Evolutionary conservation across 306 rosid species (phyloP).

Genomic region (Trifolium repens): DNA sequence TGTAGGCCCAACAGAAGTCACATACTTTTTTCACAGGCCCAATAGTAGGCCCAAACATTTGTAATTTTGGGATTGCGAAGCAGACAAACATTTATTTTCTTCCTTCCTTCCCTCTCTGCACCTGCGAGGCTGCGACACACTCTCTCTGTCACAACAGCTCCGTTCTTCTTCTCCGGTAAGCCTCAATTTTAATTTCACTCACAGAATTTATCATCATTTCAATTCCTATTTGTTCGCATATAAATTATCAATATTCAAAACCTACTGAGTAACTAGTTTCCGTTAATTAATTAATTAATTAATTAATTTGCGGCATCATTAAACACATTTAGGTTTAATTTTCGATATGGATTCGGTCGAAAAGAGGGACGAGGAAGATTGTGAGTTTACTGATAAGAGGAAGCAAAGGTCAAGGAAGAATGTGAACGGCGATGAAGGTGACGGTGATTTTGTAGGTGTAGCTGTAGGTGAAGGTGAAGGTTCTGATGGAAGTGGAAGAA

Average conservation of each 20-base stretch:
- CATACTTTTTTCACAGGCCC: too few species aligned
- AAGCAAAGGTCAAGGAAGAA: slow-evolving; percentile 77
- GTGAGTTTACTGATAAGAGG: slow-evolving; percentile 77
- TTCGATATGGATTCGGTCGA: slow-evolving; percentile 43
- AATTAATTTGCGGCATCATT: background rate
- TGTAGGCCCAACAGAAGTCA: too few species aligned
- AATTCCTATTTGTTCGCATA: background rate
- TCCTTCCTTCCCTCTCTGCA: slow-evolving; percentile 22
- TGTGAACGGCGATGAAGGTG: slow-evolving; percentile 56
- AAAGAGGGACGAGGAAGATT: slow-evolving; percentile 71
- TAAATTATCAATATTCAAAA: background rate
- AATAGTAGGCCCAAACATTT: too few species aligned
- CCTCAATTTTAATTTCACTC: slow-evolving; percentile 9
- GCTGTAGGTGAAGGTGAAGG: slow-evolving; percentile 44
- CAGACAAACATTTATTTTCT: background rate
- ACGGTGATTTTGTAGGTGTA: slow-evolving; percentile 21
- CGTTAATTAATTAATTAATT: slow-evolving; percentile 33
- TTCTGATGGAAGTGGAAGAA: slow-evolving; percentile 67
- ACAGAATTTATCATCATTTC: background rate
- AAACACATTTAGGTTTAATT: slow-evolving; percentile 31
- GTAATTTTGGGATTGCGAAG: too few species aligned
- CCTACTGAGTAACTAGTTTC: slow-evolving; percentile 15
- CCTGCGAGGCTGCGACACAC: slow-evolving; percentile 17
- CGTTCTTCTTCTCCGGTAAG: slow-evolving; percentile 1
- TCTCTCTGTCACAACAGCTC: background rate